Base-by-base conservation (phyloP, 495 filamentous ascomycete species). In the Hypoxylon rickii region DNA sequence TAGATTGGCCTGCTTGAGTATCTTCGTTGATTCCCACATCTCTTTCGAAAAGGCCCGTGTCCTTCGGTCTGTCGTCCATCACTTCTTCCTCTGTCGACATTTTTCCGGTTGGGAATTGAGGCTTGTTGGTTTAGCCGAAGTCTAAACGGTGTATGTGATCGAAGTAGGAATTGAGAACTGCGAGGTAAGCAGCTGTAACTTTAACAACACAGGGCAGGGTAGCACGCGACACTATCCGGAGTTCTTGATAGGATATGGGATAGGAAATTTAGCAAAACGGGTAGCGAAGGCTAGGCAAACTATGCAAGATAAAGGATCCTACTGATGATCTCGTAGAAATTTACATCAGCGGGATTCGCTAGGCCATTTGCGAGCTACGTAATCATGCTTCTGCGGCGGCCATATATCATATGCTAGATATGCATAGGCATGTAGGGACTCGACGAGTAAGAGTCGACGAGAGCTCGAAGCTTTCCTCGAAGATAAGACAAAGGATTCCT, bases 401-500 rank as follows among this genome's bases (percentile, higher is more conserved):
- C n/a, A n/a, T n/a, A n/a, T n/a, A n/a, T n/a, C n/a, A n/a, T n/a
- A n/a, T n/a, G n/a, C n/a, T n/a, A n/a, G n/a, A n/a, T n/a, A n/a
- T n/a, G n/a, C n/a, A n/a, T n/a, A n/a, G n/a, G n/a, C n/a, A n/a
- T n/a, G n/a, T n/a, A n/a, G n/a, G n/a, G n/a, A n/a, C n/a, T n/a
- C n/a, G n/a, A n/a, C n/a, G n/a, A n/a, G n/a, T n/a, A n/a, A n/a
- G n/a, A n/a, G n/a, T n/a, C n/a, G n/a, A n/a, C n/a, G n/a, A 47
- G 43, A 12, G 46, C 34, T 40, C 46, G 34, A 16, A 20, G 36
- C 11, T 13, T n/a, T n/a, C n/a, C n/a, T 39, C 29, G 21, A 40
- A 41, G 50, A 56, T 56, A 61, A 48, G 51, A 47, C 19, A 36
- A 33, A 46, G 32, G 46, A 42, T 61, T 51, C 51, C 41, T 32